Evolutionary conservation across 2,329 filamentous ascomycete species (phyloP), one percentile per base, ranked within the genome.

Genomic region (Trichoderma cornu-damae): DNA sequence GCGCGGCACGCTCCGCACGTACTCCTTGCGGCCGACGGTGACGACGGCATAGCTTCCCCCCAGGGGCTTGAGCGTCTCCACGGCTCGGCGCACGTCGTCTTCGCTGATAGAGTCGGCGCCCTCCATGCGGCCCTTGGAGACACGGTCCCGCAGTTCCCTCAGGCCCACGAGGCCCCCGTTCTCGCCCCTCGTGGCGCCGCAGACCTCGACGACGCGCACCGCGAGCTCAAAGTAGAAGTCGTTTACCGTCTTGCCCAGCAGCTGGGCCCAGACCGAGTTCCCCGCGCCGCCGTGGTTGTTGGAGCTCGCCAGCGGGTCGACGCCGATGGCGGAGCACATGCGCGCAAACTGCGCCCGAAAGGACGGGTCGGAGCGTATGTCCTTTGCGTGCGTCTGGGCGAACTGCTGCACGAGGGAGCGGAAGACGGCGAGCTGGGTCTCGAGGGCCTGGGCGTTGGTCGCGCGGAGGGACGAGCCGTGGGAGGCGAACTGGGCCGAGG

Each of bases 171-270:
- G 77, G 0, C 94, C 94, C 6, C 94, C 94, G 70, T 99, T 99
- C 73, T 96, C 93, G 3, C 83, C 84, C 52, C 94, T 80, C 43
- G 91, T 96, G 52, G 87, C 84, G 5, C 90, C 81, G 69, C 94
- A 99, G 6, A 96, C 85, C 72, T 97, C 93, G 5, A 99, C 94
- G 1, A 97, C 89, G 49, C 90, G 82, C n/a, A 97, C 93, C 1
- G 91, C 94, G 44, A 99, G 84, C 76, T 96, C 93, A 72, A 97
- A 97, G 75, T 97, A 99, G 70, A 99, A 99, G 72, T 99, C 94
- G 70, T 96, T 96, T 64, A 99, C 92, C 66, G 86, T 91, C 59
- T 88, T 84, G 28, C 94, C 94, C 18, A 97, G 80, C 61, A 97
- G 83, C 76, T 96, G 92, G 7, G 90, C 88, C 93, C 94, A 97